phyloP scores from a whole-genome alignment of 2,329 filamentous ascomycete species.

The Purpureocillium takamizusanense region DNA sequence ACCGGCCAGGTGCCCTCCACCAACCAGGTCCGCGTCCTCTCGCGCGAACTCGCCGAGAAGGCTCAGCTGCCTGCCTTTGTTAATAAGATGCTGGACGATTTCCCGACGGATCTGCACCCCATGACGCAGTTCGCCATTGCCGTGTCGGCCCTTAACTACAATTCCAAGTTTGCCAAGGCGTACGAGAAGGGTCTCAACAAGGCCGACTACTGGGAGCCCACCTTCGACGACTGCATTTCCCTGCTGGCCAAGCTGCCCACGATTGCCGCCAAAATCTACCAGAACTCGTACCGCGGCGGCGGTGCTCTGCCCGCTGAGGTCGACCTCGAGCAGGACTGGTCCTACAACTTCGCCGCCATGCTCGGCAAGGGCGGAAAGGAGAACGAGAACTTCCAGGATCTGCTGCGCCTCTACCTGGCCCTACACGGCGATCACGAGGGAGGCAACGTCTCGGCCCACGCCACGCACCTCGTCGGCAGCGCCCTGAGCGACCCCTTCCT shows the following conservation, averaged over 20 bases:
- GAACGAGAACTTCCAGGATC: constrained; percentile 90
- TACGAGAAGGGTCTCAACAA: constrained; percentile 90
- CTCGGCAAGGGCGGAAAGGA: constrained; percentile 81
- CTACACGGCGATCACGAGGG: constrained; percentile 98
- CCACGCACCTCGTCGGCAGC: constrained; percentile 90
- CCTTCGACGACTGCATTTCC: constrained; percentile 90
- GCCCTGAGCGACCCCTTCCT: constrained; percentile 93
- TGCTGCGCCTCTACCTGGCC: constrained; percentile 87
- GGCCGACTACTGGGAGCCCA: constrained; percentile 97
- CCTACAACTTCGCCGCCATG: constrained; percentile 97
- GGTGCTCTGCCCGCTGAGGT: constrained; percentile 66
- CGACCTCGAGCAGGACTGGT: constrained; percentile 86
- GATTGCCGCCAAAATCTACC: constrained; percentile 96
- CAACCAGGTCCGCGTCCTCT: constrained; percentile 72
- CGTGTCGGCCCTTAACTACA: constrained; percentile 91
- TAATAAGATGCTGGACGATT: constrained; percentile 77
- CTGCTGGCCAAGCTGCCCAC: constrained; percentile 93
- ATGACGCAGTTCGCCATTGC: constrained; percentile 98
- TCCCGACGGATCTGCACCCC: constrained; percentile 84
- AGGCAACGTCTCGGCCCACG: constrained; percentile 91
- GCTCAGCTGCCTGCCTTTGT: constrained; percentile 76
- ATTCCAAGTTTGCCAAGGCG: constrained; percentile 84
- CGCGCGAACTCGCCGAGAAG: constrained; percentile 79
- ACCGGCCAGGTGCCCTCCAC: constrained; percentile 86
- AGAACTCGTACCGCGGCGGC: constrained; percentile 72